Base-by-base conservation (phyloP, 225 moss, liverwort and hornwort genomes). In the Polytrichum commune region DNA sequence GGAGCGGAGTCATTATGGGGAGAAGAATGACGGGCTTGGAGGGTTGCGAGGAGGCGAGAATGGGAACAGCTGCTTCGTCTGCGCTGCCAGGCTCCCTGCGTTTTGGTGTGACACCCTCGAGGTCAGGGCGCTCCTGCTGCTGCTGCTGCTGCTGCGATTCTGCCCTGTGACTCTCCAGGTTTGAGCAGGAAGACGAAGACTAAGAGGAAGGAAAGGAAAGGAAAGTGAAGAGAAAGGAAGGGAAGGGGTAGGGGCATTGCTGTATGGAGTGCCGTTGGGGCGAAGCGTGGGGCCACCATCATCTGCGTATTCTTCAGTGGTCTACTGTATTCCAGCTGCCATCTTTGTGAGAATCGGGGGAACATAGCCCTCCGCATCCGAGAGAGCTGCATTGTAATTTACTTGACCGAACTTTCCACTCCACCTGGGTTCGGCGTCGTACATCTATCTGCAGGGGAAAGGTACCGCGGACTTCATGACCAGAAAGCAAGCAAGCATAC, bases 1-100 rank as follows among this genome's bases (percentile, higher is more conserved):
- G 81, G 73, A 64, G 70, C 60, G 71, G 58, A 55, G 78, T 73
- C 66, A 71, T 38, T 23, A 80, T 74, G 75, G 57, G 53, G 69
- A 57, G 63, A 66, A 60, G 68, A 57, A 63, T 60, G 25, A 60
- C 22, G 71, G 70, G 6, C 63, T 4, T 29, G 29, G 63, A 70
- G 64, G 63, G 56, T 68, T 23, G 68, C 54, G 38, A 38, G 38
- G 38, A 38, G 38, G 10, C 38, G 38, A 28, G 62, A 65, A 58
- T 62, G 20, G 69, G 29, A 30, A 29, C 29, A 27, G 38, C 19
- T 27, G 57, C 60, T 62, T 23, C 46, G 74, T 20, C 58, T 61
- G 18, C 46, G 74, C 25, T 35, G 25, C 62, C 53, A 26, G n/a
- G 24, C 26, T 62, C 24, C 19, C 35, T 19, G 19, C 63, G 62